phyloP scores from a whole-genome alignment of 345 rosid genomes.

The Heritiera fomes region DNA sequence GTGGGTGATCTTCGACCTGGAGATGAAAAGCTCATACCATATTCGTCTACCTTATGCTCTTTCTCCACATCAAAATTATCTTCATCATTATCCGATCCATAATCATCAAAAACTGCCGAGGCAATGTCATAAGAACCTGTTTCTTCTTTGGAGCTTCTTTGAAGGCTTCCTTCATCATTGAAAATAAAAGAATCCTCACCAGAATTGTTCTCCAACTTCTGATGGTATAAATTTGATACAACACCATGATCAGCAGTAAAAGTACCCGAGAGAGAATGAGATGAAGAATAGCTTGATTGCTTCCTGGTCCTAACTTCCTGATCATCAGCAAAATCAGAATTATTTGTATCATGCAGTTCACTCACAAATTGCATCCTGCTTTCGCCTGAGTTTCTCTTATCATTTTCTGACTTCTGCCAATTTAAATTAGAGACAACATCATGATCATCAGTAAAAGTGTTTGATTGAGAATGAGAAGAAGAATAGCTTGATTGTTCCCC shows the following conservation, averaged over 20 bases:
- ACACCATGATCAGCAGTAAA: constrained; percentile 35
- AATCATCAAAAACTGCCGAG: constrained; percentile 63
- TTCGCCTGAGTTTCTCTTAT: constrained; percentile 33
- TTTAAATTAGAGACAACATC: constrained; percentile 33
- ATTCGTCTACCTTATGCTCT: constrained; percentile 31
- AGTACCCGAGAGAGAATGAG: constrained; percentile 42
- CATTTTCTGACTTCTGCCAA: constrained; percentile 20
- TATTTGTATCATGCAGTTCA: constrained; percentile 21
- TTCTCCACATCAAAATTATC: constrained; percentile 45
- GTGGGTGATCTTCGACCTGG: constrained; percentile 41
- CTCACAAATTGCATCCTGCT: constrained; percentile 32
- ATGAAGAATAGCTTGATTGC: constrained; percentile 46
- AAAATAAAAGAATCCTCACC: constrained; percentile 48
- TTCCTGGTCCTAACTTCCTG: constrained; percentile 35
- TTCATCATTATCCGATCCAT: constrained; percentile 53
- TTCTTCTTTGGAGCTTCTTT: constrained; percentile 35
- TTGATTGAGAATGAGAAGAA: constrained; percentile 44
- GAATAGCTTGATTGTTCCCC: constrained; percentile 42
- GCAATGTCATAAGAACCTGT: constrained; percentile 35
- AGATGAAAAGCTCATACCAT: constrained; percentile 35
- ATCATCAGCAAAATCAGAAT: constrained; percentile 26
- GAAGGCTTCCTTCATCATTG: constrained; percentile 39
- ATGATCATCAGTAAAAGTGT: constrained; percentile 37
- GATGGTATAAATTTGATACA: constrained; percentile 30
- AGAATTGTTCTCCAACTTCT: constrained; percentile 21